Conservation (phyloP, 2,329 filamentous ascomycete species). For the Pseudogymnoascus pannorum region DNA sequence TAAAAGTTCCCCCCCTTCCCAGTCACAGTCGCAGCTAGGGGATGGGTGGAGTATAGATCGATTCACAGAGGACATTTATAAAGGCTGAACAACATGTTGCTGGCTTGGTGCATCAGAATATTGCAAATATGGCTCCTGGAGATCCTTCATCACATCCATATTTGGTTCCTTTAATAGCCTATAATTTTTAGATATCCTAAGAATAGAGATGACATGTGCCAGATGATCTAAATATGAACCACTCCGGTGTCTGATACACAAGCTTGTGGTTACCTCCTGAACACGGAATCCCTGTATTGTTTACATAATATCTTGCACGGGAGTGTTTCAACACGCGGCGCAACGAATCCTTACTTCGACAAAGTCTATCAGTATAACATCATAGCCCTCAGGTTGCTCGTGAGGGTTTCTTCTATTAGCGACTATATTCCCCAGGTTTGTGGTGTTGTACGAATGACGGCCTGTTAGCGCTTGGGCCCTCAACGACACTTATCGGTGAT, state of each 20-base stretch:
- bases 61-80: slow-evolving; percentile 2
- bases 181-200: not conserved
- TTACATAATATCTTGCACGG: slow-evolving; percentile 1
- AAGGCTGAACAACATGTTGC: not conserved
- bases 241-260: not conserved
- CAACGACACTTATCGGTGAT: slow-evolving; percentile 3
- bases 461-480: not conserved
- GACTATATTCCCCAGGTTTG: not conserved
- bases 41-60: not conserved
- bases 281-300: not conserved
- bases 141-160: not conserved
- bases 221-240: not conserved
- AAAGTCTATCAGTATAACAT: not conserved
- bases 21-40: not conserved
- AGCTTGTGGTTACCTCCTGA: not conserved
- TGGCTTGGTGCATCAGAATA: not conserved
- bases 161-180: not conserved
- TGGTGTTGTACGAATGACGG: not conserved
- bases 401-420: not conserved
- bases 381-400: not conserved
- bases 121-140: not conserved
- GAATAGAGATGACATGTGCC: not conserved
- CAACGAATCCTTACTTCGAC: not conserved
- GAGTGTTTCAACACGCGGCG: not conserved
- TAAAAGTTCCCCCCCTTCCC: not conserved